These are phyloP conservation scores for Coniochaeta sp. DNA, from an alignment of 2,329 filamentous ascomycete genomes.

Conservation along the genomic window DNA sequence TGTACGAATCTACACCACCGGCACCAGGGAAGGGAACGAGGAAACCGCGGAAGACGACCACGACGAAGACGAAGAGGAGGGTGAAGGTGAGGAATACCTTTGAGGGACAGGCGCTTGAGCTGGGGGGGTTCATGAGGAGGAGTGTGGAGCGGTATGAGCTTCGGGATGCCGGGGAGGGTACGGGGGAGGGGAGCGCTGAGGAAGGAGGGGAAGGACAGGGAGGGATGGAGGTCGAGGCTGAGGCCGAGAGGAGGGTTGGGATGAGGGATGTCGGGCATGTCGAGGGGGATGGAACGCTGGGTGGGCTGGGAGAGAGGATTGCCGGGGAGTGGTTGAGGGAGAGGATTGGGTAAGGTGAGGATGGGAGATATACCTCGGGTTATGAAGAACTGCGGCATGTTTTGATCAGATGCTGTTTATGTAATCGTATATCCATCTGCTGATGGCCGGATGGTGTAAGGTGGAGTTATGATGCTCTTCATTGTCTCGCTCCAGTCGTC, in stretches of 20 bases:
- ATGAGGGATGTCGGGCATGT: slow-evolving; percentile 28
- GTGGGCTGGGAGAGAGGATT: background rate
- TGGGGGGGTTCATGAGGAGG: slow-evolving; percentile 40
- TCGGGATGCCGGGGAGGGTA: slow-evolving; percentile 32
- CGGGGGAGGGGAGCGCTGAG: background rate
- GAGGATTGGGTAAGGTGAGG: background rate
- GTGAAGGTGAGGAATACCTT: slow-evolving; percentile 33
- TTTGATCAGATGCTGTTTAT: too few relatives aligned
- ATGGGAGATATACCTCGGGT: too few relatives aligned
- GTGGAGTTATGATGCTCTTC: too few relatives aligned
- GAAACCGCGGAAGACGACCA: slow-evolving; percentile 20
- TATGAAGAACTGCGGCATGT: too few relatives aligned
- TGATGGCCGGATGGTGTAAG: too few relatives aligned
- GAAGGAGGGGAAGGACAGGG: slow-evolving; percentile 22
- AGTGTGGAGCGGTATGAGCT: slow-evolving; percentile 41
- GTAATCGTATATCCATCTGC: too few relatives aligned
- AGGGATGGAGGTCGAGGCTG: slow-evolving; percentile 17
- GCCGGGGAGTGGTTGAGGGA: background rate
- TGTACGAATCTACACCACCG: slow-evolving; percentile 32
- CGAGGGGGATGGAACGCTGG: slow-evolving; percentile 8
- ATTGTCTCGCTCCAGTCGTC: too few relatives aligned
- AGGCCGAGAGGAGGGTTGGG: slow-evolving; percentile 30
- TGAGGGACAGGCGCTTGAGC: slow-evolving; percentile 35
- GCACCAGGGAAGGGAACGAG: slow-evolving; percentile 12
- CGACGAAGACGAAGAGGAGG: slow-evolving; percentile 5